phyloP scores from a whole-genome alignment of 345 rosid species.

The Eucalyptus tenuipes region DNA sequence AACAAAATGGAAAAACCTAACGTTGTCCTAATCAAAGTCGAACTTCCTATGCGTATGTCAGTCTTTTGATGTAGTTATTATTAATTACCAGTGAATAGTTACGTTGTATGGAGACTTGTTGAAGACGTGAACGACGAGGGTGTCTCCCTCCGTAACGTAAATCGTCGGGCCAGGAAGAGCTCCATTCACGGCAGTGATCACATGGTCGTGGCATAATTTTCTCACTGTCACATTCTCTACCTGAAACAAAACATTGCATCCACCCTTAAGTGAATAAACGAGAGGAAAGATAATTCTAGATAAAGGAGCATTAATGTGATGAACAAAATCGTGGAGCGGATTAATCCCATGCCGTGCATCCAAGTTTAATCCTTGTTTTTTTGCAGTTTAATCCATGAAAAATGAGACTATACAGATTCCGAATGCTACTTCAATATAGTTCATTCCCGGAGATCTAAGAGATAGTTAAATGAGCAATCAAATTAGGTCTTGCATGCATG shows the following conservation, averaged over 20 bases:
- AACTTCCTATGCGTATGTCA: not conserved
- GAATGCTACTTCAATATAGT: not conserved
- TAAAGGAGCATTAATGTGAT: not conserved
- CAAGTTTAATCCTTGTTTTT: not conserved
- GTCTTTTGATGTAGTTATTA: not conserved
- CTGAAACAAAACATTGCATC: conserved; percentile 12
- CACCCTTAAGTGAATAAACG: not conserved
- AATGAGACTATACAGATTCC: not conserved
- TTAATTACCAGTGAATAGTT: conserved; percentile 71
- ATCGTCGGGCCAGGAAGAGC: conserved; percentile 71
- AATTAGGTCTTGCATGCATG: not conserved
- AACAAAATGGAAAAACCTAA: not conserved
- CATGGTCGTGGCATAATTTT: conserved; percentile 44
- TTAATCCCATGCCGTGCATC: not conserved
- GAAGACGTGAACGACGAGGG: conserved; percentile 57
- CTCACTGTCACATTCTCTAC: conserved; percentile 48
- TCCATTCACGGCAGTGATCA: conserved; percentile 65
- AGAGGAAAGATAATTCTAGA: not conserved
- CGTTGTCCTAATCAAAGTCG: not conserved
- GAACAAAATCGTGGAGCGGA: not conserved
- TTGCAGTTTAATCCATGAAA: not conserved
- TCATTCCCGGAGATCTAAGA: not conserved
- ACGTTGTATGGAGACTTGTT: conserved; percentile 79
- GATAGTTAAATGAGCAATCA: not conserved
- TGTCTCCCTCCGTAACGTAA: conserved; percentile 59